Base-by-base conservation (phyloP, 352 stramenopile genomes). In the Aphanomyces cochlioides region DNA sequence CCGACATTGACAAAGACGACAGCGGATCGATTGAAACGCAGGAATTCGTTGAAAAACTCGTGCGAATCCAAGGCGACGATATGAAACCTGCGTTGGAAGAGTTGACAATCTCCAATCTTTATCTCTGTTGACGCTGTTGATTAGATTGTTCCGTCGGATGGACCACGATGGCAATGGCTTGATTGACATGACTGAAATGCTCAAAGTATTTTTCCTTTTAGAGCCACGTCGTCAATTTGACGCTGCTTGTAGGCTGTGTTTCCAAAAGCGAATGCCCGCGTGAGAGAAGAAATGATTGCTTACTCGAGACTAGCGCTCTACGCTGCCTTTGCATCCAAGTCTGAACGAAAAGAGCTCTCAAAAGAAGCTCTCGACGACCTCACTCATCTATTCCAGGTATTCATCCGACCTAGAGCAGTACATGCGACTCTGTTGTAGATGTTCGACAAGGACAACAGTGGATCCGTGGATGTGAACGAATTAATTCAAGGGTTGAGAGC, bases 111-210 rank as follows among this genome's bases (percentile, higher is more conserved):
- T 34, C 2, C 15, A 15, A 8, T 47, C 4, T 3, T 60, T 8
- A 43, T 47, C 10, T 41, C 12, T 5, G 19, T 37, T 13, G 10
- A 10, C 12, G n/a, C 5, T 8, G 13, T n/a, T 17, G 64, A 15
- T 80, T 56, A 85, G 85, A 37, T 89, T 93, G 57, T 93, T 93
- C 73, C 84, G 76, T 65, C 88, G 81, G 45, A 82, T 93, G 59
- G 85, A 93, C 72, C 73, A 79, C 45, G 84, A 93, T 69, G 77
- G 89, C 17, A 93, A 85, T 68, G 85, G 85, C 19, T 78, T 85
- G 28, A 88, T 93, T 50, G 85, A 93, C 47, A 73, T 93, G 28
- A 70, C 75, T 1, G 85, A 93, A 60, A 38, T 70, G 45, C 48
- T 70, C 54, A 70, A 70, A 34, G 64, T 70, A 7, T 6, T 36